phyloP scores from a whole-genome alignment of 1,284 basidiomycete genomes.

The Sporisorium scitamineum region DNA sequence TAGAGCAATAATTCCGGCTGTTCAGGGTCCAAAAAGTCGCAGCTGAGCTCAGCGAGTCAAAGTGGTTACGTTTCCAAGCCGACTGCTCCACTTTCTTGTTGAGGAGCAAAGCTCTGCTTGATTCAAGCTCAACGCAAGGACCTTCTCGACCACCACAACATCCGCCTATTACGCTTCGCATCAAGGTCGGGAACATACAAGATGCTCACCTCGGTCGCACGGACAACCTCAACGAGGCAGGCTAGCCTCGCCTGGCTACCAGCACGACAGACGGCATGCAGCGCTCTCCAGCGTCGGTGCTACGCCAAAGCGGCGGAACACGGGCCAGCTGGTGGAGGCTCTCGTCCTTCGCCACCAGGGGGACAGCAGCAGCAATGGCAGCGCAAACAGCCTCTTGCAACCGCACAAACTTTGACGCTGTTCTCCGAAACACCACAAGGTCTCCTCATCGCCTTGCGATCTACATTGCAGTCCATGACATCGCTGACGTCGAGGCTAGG shows the following conservation, averaged over 20 bases:
- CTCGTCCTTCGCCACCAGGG: too few species aligned
- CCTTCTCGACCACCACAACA: background rate
- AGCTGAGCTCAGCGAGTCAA: conserved; percentile 35
- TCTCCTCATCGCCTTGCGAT: conserved; percentile 50
- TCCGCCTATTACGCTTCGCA: background rate
- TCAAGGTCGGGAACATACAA: conserved; percentile 17
- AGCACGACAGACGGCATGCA: background rate
- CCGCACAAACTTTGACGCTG: conserved; percentile 55
- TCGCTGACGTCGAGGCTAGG: conserved; percentile 30
- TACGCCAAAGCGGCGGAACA: conserved; percentile 33
- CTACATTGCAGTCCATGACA: conserved; percentile 52
- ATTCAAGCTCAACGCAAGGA: too few species aligned
- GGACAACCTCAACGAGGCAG: conserved; percentile 15
- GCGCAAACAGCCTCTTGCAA: conserved; percentile 50
- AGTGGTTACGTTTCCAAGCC: background rate
- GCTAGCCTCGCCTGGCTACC: conserved; percentile 3
- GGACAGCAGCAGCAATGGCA: conserved; percentile 50
- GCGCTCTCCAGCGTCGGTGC: conserved; percentile 15
- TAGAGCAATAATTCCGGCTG: background rate
- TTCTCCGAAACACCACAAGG: conserved; percentile 52
- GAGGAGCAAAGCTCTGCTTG: background rate
- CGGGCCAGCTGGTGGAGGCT: background rate
- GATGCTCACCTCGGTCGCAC: conserved; percentile 33
- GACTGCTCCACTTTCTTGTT: conserved; percentile 30
- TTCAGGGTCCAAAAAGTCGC: conserved; percentile 29